Base-by-base conservation (phyloP, 106 monocot species). In the Vanilla planifolia region DNA sequence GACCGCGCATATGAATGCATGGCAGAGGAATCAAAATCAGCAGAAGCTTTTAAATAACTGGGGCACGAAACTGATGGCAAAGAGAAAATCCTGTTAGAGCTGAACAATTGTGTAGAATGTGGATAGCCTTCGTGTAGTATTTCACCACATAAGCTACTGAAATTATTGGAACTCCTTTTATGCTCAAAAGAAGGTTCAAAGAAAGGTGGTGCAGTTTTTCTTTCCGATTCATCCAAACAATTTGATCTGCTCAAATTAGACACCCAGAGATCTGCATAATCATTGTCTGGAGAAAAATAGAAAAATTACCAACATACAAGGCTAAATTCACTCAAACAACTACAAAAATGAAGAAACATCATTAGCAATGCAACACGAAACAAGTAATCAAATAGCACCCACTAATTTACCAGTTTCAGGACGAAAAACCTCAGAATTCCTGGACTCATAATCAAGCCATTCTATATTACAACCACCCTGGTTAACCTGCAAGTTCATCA, bases 31-130 rank as follows among this genome's bases (percentile, higher is more conserved):
- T 28, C 42, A n/a, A 45, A 8, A 35, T 44, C 34, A 33, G 32
- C 32, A 56, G 67, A 45, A 40, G 67, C 42, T 8, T 48, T 62
- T 14, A 67, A 80, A 69, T 56, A 70, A 20, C 51, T 23, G 17
- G 60, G 11, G 50, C 62, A 44, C 29, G 50, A 4, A 40, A 36
- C 50, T 48, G 35, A n/a, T 26, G 60, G 33, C 20, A 35, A 41
- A 73, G 26, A 43, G 14, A 0, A 20, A 48, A 62, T 29, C 21
- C 14, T 61, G 25, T 66, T 37, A 28, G 48, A 37, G 15, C 65
- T 56, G 67, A 11, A n/a, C 19, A 21, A 35, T 34, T 51, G 37
- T 20, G 16, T 29, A 40, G 43, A 37, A 64, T 15, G 37, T 55
- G 27, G 30, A 8, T 51, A 67, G 47, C n/a, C 66, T 56, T 21